phyloP scores from a whole-genome alignment of 1,139 yeast species.

The Kodamaea arcana region DNA sequence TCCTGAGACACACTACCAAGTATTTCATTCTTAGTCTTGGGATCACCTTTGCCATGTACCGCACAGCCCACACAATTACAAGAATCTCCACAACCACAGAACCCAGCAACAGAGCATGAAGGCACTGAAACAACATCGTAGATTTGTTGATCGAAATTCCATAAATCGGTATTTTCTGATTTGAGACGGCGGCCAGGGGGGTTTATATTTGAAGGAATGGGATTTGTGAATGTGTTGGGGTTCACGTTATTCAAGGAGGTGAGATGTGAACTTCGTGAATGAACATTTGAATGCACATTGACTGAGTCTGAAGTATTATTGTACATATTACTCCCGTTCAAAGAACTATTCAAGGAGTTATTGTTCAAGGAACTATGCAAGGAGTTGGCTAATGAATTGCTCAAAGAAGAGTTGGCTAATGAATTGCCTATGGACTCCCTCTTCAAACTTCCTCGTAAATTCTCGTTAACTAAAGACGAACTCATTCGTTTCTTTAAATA shows the following conservation, averaged over 20 bases:
- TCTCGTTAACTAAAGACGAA: too few species aligned
- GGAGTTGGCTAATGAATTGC: too few species aligned
- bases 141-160: slow-evolving; percentile 6
- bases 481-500: slow-evolving; percentile 27
- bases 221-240: neutral
- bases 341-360: too few species aligned
- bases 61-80: slow-evolving; percentile 49
- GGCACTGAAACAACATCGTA: slow-evolving; percentile 29
- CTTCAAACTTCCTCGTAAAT: neutral
- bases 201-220: neutral
- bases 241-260: neutral
- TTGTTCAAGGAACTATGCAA: neutral
- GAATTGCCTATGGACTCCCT: neutral
- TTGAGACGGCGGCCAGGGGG: neutral
- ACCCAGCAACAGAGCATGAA: slow-evolving; percentile 47
- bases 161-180: slow-evolving; percentile 1
- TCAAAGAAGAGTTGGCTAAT: too few species aligned
- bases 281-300: too few species aligned
- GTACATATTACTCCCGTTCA: too few species aligned
- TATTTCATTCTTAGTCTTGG: neutral
- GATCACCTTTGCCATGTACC: slow-evolving; percentile 32
- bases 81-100: slow-evolving; percentile 45
- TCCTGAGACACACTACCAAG: slow-evolving; percentile 1
- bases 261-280: too few species aligned
- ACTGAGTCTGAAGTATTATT: too few species aligned